These are phyloP conservation scores for Leishmania guyanensis DNA, from an alignment of 208 protist genomes.

Conservation along the genomic window DNA sequence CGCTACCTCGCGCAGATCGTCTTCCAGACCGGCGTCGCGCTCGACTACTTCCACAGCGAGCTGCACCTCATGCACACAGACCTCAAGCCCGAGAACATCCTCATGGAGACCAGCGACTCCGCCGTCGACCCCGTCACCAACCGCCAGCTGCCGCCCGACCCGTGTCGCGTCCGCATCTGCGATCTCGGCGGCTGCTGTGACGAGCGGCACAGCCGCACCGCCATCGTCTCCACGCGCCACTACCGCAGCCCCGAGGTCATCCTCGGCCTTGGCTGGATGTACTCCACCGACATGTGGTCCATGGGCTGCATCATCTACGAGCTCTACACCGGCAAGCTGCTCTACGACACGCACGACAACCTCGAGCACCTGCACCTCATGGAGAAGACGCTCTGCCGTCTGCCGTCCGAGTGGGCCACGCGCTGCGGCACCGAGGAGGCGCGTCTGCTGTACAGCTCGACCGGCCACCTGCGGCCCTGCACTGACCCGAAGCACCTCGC, in stretches of 20 bases:
- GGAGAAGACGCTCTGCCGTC: slow-evolving; percentile 65
- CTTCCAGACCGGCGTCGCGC: slow-evolving; percentile 69
- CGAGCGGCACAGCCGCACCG: slow-evolving; percentile 41
- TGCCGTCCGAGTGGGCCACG: slow-evolving; percentile 42
- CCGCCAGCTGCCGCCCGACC: slow-evolving; percentile 42
- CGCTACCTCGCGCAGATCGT: slow-evolving; percentile 79
- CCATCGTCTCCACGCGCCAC: slow-evolving; percentile 46
- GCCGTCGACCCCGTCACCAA: slow-evolving; percentile 80
- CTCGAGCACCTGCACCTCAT: slow-evolving; percentile 83
- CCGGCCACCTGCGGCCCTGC: slow-evolving; percentile 55
- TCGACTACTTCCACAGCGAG: slow-evolving; percentile 82
- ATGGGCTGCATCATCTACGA: slow-evolving; percentile 87
- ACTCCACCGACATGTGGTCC: slow-evolving; percentile 76
- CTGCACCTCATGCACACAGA: slow-evolving; percentile 81
- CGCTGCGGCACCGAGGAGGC: slow-evolving; percentile 59
- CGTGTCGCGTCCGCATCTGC: slow-evolving; percentile 61
- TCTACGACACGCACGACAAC: slow-evolving; percentile 75
- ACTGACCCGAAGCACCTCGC: slow-evolving; percentile 65
- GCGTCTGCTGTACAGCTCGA: slow-evolving; percentile 53
- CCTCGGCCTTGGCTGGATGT: slow-evolving; percentile 68
- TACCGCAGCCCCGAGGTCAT: slow-evolving; percentile 81
- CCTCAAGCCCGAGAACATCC: slow-evolving; percentile 85
- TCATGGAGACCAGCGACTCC: slow-evolving; percentile 64
- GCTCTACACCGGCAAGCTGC: slow-evolving; percentile 67
- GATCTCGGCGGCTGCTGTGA: slow-evolving; percentile 57